Evolutionary conservation across 2,329 filamentous ascomycete species (phyloP).

Genomic region (Calonectria crousiana): DNA sequence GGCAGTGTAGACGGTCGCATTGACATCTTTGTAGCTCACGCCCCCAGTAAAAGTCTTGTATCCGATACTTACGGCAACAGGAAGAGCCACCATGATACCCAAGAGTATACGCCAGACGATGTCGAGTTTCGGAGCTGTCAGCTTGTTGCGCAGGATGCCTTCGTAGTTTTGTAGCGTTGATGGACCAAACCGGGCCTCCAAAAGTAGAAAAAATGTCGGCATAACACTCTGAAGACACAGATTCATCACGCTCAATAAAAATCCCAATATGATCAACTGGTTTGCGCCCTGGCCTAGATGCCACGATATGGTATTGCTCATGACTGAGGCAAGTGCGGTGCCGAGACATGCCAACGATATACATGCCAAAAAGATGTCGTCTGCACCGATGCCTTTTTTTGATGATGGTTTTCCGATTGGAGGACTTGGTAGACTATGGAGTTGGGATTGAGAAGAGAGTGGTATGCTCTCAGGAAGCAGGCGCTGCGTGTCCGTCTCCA

Average conservation of each 20-base stretch:
- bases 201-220: not conserved
- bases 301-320: not conserved
- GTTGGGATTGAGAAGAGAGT: not conserved
- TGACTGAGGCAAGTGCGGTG: not conserved
- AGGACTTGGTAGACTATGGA: not conserved
- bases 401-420: not conserved
- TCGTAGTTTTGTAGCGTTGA: conserved; percentile 6
- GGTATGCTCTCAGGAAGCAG: not conserved
- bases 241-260: conserved; percentile 8
- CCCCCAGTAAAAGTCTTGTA: conserved; percentile 10
- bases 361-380: not conserved
- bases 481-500: not conserved
- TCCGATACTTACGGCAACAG: not conserved
- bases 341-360: not conserved
- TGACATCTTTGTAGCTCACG: not conserved
- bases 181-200: conserved; percentile 1
- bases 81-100: not conserved
- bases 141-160: conserved; percentile 2
- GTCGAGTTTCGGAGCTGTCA: not conserved
- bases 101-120: not conserved
- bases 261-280: not conserved
- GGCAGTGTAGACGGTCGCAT: not conserved
- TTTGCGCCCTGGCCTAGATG: not conserved
- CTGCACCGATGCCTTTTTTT: not conserved
- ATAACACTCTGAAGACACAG: not conserved